phyloP scores from a whole-genome alignment of 1,139 yeast genomes.

The Saccharomyces hybrid region DNA sequence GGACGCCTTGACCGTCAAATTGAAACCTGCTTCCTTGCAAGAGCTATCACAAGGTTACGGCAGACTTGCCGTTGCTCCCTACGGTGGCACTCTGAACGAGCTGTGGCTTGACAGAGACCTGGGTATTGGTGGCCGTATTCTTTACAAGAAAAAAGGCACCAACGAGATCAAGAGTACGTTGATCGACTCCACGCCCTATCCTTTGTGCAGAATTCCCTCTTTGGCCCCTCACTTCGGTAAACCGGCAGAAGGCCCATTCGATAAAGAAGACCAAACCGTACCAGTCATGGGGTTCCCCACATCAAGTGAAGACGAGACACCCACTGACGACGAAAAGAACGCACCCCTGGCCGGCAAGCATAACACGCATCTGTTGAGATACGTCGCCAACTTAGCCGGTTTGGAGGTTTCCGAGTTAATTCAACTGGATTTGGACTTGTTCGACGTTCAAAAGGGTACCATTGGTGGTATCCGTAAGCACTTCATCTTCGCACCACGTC shows the following conservation, averaged over 20 bases:
- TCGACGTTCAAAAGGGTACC: slow-evolving; percentile 53
- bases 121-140: slow-evolving; percentile 56
- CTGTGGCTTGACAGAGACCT: slow-evolving; percentile 62
- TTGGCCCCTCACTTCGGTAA: slow-evolving; percentile 62
- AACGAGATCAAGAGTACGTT: slow-evolving; percentile 37
- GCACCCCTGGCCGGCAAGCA: slow-evolving; percentile 59
- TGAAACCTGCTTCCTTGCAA: slow-evolving; percentile 50
- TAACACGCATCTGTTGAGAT: slow-evolving; percentile 46
- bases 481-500: slow-evolving; percentile 55
- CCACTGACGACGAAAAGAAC: slow-evolving; percentile 44
- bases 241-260: slow-evolving; percentile 45
- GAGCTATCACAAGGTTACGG: slow-evolving; percentile 50
- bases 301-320: slow-evolving; percentile 21
- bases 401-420: slow-evolving; percentile 44
- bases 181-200: slow-evolving; percentile 52
- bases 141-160: slow-evolving; percentile 34
- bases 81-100: slow-evolving; percentile 49
- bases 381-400: slow-evolving; percentile 43
- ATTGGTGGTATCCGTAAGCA: slow-evolving; percentile 55
- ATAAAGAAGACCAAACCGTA: slow-evolving; percentile 53
- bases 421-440: slow-evolving; percentile 54
- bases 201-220: slow-evolving; percentile 58
- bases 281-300: slow-evolving; percentile 48
- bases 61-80: slow-evolving; percentile 57
- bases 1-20: slow-evolving; percentile 49